Evolutionary conservation across 2,329 filamentous ascomycete genomes (phyloP), one percentile per base, ranked within the genome.

Genomic region (Chaetomium sp.): DNA sequence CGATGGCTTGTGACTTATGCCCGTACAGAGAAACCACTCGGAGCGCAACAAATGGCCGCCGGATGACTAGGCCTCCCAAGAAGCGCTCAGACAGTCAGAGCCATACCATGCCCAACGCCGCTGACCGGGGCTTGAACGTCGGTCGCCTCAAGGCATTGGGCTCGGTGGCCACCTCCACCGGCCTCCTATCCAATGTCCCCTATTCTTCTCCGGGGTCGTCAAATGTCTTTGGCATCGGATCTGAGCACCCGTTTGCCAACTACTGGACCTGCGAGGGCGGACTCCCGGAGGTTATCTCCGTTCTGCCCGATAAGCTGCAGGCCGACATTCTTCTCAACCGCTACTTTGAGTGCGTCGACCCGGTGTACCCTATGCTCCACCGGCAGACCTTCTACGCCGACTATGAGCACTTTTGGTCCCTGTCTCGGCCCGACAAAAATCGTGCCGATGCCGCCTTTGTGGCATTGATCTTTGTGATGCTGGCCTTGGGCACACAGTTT

Each of bases 221-320:
- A 62, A 92, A 91, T 69, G 89, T 93, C 62, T 93, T 93, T 73
- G 90, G 90, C n/a, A 87, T 92, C 68, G 90, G 89, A 16, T 87
- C 88, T 0, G 89, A 92, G 73, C 90, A 92, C 73, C 90, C 90
- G 0, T 93, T 93, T 73, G 87, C 89, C 72, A 93, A 93, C 73
- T 93, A 93, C 76, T 94, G 91, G 91, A 93, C 90, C 2, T 91
- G 88, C 72, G 85, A 88, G 66, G 90, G 91, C 56, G 90, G 90
- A 0, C 78, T 94, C 21, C 81, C 86, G 9, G 91, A 94, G 76
- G 90, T 93, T 7, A 87, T 93, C 51, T 87, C 85, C 1, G 89
- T 93, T 3, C 79, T 94, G 13, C 91, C 91, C 0, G 88, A 88
- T 64, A 93, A 91, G 77, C 78, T 88, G 9, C 90, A 93, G 75